A percentile compares a stretch with the other conserved stretches of the same genome.
phyloP scores from a whole-genome alignment of 73 alveolate species.

The Urostyla sp. region DNA sequence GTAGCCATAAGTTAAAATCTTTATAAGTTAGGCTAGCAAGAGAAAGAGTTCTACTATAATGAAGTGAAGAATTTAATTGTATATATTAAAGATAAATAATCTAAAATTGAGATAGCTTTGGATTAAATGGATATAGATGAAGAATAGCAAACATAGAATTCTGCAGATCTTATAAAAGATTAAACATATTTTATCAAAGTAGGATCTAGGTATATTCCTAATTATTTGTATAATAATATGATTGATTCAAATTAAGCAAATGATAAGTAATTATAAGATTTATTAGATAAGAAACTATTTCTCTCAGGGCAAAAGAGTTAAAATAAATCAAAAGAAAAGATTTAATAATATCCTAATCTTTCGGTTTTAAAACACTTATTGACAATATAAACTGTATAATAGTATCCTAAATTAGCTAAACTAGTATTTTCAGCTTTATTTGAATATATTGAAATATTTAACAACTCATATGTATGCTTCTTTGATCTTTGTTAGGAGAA shows the following conservation, averaged over 20 bases:
- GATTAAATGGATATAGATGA: background rate
- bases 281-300: too few relatives aligned
- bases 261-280: too few relatives aligned
- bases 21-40: background rate
- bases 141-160: too few relatives aligned
- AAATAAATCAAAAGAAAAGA: background rate
- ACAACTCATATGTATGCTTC: slow-evolving; percentile 18
- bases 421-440: slow-evolving; percentile 26
- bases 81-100: background rate
- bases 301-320: background rate
- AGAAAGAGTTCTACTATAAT: slow-evolving; percentile 28
- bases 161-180: too few relatives aligned
- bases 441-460: slow-evolving; percentile 32
- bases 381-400: slow-evolving; percentile 21
- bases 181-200: too few relatives aligned
- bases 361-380: slow-evolving; percentile 29
- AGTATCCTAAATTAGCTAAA: slow-evolving; percentile 27
- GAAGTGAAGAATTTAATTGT: slow-evolving; percentile 33
- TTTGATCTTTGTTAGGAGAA: slow-evolving; percentile 12
- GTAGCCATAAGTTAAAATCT: slow-evolving; percentile 50
- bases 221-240: too few relatives aligned
- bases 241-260: too few relatives aligned
- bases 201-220: too few relatives aligned
- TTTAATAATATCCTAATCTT: slow-evolving; percentile 25
- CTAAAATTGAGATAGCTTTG: background rate